Evolutionary conservation across 208 protist species (phyloP), one percentile per base, ranked within the genome.

Genomic region (Wallacemonas sp.): DNA sequence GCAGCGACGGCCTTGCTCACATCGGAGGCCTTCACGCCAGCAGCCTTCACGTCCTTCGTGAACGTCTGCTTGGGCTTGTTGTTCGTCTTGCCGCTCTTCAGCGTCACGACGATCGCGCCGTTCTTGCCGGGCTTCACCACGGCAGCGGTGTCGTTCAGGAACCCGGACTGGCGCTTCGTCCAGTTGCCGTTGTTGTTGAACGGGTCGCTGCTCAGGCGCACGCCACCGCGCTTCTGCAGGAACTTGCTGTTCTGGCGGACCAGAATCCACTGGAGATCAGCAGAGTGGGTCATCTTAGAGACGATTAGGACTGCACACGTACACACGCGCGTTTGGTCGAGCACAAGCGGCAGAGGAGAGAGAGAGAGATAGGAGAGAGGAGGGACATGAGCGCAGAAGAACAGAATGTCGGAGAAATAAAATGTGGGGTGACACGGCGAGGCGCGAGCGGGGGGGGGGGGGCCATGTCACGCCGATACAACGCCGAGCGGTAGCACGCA

Each of bases 101-200:
- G 61, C 61, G 82, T 85, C 68, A 88, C 76, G 50, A 79, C 44
- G 65, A 90, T 84, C 68, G 73, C 73, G 50, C 82, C 78, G 39
- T 71, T 68, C 83, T 88, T 86, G 61, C 63, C 71, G 37, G 80
- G 78, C 82, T 88, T 86, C 76, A 90, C 79, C 41, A 88, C 83
- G 0, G 78, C 83, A 17, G 86, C 79, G 66, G 76, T 89, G 37
- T 61, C 66, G 76, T 88, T 87, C 66, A 90, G 44, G 71, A 93
- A 86, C n/a, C 86, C 86, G 17, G 78, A 77, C 42, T 93, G 82
- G 66, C 86, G 83, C 83, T 90, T 93, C 64, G 86, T 93, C 83
- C 83, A 89, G 78, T 81, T 93, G 80, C 80, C 86, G 75, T 88
- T 90, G 83, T 84, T 93, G 83, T 93, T 93, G 76, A 93, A 90